Evolutionary conservation across 495 filamentous ascomycete species (phyloP), one percentile per base, ranked within the genome.

Genomic region (Cairneyella variabilis): DNA sequence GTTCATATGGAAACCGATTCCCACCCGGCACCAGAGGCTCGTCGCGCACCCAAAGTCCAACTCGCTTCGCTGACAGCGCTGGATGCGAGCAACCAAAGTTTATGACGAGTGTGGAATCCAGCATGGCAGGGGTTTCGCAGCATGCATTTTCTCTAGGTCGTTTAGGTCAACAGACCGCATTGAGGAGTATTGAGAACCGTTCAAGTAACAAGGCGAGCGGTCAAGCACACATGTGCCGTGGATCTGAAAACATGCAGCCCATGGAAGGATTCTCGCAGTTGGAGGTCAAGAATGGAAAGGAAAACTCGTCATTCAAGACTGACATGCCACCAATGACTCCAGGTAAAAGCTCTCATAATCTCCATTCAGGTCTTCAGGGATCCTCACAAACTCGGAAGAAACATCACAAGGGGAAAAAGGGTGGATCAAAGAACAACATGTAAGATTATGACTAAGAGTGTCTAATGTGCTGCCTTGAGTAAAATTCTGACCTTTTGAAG

Each of bases 111-210:
- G 10, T 53, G 4, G 14, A 25, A 3, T 47, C 55, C 7, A 43
- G 26, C 37, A 40, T 53, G 3, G 32, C 49, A 16, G 55, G 53
- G 26, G 14, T 58, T 7, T 0, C 45, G 12, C 49, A 53, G 14
- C 55, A 58, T 23, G 20, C 30, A 6, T 18, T 41, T 16, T 41
- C 55, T 14, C 25, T 58, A 5, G 48, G 47, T n/a, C 48, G 48
- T 5, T 16, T 32, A 10, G 16, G n/a, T 21, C 18, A 23, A 8
- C 40, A 38, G n/a, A 47, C 44, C 39, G 37, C 47, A 22, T 48
- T 56, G 17, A 23, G 37, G 8, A 22, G 18, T 8, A 55, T 48
- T 17, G 52, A 55, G 21, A 48, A 47, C 17, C 17, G 18, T 2
- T 28, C 30, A 16, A 21, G 38, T 14, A 18, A 28, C 8, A 48